Evolutionary conservation across 78 protist species (phyloP), one percentile per base, ranked within the genome.

Genomic region (Paulinella micropora): DNA sequence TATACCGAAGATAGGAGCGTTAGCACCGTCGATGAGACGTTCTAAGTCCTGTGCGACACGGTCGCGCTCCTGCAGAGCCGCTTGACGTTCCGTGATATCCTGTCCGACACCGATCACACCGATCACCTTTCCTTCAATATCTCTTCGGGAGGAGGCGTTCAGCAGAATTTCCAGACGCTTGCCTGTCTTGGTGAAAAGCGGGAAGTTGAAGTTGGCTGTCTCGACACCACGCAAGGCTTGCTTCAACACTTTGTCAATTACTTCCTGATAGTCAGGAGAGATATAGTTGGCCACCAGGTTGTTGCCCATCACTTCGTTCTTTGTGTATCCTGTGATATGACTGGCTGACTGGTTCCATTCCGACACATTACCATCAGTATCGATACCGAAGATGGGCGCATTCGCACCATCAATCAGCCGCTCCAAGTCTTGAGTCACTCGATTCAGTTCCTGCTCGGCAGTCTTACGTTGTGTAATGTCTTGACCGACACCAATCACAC

Each of bases 371-470:
- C 87, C 87, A 26, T 37, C 36, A 37, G 32, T 83, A 39, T 83
- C 87, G 34, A 83, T 29, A 26, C 87, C 87, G 32, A 83, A 23
- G 87, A 83, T 83, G 41, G 87, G 87, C 87, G 87, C 87, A 39
- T 83, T 83, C 51, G 87, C 87, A 9, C 51, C 0, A 36, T 83
- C 73, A 4, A 83, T 83, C 51, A 83, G 40, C n/a, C n/a, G n/a
- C 0, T n/a, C 1, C 87, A n/a, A 1, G 31, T 34, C 35, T 2
- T 39, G 40, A 4, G 28, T 39, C 26, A 39, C 87, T 23, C 31
- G 34, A 36, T 83, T 37, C 29, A 35, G 86, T 36, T 83, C 86
- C 31, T 1, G 40, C 32, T 37, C 1, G 39, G 28, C 87, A 2
- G 26, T 4, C 38, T 83, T 83, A 4, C 26, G 38, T 36, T 83